Evolutionary conservation across 2,329 filamentous ascomycete genomes (phyloP), one percentile per base, ranked within the genome.

Genomic region (Aurifilum marmelostoma): DNA sequence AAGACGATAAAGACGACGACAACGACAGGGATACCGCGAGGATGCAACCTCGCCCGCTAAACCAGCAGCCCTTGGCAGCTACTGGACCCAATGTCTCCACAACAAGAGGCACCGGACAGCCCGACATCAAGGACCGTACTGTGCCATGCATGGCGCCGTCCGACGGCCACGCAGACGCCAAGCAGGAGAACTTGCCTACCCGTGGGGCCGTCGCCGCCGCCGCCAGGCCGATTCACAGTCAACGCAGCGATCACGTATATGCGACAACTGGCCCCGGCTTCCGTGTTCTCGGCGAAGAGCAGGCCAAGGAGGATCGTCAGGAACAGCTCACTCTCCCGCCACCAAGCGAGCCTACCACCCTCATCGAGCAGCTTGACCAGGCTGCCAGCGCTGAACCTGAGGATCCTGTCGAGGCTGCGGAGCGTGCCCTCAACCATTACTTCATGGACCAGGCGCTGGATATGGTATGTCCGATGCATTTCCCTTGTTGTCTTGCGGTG

Each of bases 391-490:
- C 75, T 27, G 78, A 70, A 66, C 77, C 76, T 67, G 76, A 78
- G 68, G 76, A 76, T 52, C 74, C 73, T 24, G 72, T 67, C 7
- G 66, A 71, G 54, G 71, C 71, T 37, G 73, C 72, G 3, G 83
- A 85, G 71, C 79, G 77, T 66, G 78, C 77, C 41, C 75, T 82
- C 29, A 85, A 88, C 72, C 79, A 84, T 69, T 79, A 77, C 58
- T 97, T 94, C 81, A 97, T 97, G 88, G 88, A 90, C 74, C 91
- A 95, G 78, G 94, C 94, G 71, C 86, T 97, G 73, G 86, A 89
- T 73, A 97, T 97, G 93, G 92, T 95, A 82, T 75, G 83, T 77
- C 4, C 8, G 39, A 41, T 65, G 21, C 54, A 64, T 66, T 4
- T 68, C 27, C 61, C 41, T 27, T 60, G 14, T 21, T 65, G 66